These are phyloP conservation scores for Litsea cubeba DNA, from an alignment of 164 flowering plant genomes.

Conservation along the genomic window DNA sequence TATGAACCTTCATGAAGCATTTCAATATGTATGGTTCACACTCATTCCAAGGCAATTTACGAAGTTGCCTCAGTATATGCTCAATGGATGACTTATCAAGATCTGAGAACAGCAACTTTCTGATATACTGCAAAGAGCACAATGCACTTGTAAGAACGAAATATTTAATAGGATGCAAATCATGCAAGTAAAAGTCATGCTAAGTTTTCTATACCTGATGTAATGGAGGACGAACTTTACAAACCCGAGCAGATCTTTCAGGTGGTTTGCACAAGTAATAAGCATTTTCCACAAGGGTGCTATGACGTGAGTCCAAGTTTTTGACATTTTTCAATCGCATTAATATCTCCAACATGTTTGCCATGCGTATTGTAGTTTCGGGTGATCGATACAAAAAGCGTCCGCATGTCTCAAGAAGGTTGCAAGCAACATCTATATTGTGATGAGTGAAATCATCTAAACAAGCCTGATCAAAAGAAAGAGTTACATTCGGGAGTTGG, in stretches of 20 bases:
- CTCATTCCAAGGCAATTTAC: conserved; percentile 96
- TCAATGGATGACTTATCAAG: conserved; percentile 91
- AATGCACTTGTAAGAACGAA: not conserved
- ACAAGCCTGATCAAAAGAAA: conserved; percentile 63
- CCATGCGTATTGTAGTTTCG: conserved; percentile 87
- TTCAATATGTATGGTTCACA: conserved; percentile 81
- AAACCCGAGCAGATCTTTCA: conserved; percentile 84
- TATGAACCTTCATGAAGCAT: conserved; percentile 95
- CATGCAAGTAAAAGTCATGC: too few relatives aligned
- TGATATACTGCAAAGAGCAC: conserved; percentile 65
- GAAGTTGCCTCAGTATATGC: conserved; percentile 89
- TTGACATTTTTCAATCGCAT: conserved; percentile 98
- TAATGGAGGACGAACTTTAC: conserved; percentile 92
- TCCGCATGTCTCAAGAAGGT: conserved; percentile 99
- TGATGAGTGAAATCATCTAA: conserved; percentile 97
- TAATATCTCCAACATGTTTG: conserved; percentile 93
- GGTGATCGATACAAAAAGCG: conserved; percentile 96
- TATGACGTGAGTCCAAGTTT: conserved; percentile 96
- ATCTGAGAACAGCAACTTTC: conserved; percentile 85
- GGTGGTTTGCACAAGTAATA: conserved; percentile 99
- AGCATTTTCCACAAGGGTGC: conserved; percentile 97
- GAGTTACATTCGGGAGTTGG: not conserved
- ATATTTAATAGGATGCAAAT: not conserved
- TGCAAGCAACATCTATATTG: conserved; percentile 99
- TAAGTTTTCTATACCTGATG: conserved; percentile 62